These are phyloP conservation scores for Laetiporus sulphureus DNA, from an alignment of 1,284 basidiomycete genomes.

Conservation along the genomic window DNA sequence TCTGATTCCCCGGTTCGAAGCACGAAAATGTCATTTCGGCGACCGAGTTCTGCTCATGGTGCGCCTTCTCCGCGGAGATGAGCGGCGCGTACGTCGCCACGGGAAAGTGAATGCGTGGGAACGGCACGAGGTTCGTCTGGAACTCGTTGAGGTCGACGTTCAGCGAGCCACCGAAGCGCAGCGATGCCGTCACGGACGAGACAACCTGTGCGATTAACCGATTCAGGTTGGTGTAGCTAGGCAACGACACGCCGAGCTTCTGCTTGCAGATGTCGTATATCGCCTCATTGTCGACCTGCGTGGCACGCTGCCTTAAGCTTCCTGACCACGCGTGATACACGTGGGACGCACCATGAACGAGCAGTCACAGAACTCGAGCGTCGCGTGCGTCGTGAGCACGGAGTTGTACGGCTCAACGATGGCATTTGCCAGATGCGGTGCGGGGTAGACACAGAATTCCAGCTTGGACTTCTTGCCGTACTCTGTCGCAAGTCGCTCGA, in stretches of 20 bases:
- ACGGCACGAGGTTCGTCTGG: constrained; percentile 98
- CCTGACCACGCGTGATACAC: neutral
- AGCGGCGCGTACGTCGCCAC: constrained; percentile 95
- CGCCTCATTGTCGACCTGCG: constrained; percentile 89
- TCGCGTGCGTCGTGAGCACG: constrained; percentile 97
- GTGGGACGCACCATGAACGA: constrained; percentile 78
- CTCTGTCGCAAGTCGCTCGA: constrained; percentile 94
- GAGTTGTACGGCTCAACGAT: constrained; percentile 99
- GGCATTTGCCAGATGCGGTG: constrained; percentile 90
- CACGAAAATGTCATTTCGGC: constrained; percentile 98
- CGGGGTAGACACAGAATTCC: constrained; percentile 98
- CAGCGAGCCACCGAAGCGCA: constrained; percentile 96
- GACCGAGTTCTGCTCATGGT: constrained; percentile 97
- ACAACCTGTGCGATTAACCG: constrained; percentile 97
- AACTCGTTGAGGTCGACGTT: constrained; percentile 99
- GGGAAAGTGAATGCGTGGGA: constrained; percentile 98
- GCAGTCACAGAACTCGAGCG: constrained; percentile 98
- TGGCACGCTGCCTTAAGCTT: neutral
- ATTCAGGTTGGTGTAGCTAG: constrained; percentile 94
- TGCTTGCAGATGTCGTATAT: constrained; percentile 99
- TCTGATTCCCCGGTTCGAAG: constrained; percentile 97
- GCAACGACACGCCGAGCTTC: constrained; percentile 82
- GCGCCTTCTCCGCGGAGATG: constrained; percentile 81
- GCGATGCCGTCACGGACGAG: constrained; percentile 94
- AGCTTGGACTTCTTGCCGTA: constrained; percentile 99